Base-by-base conservation (phyloP, 176 grass and related monocot genomes). In the Avena sativa region DNA sequence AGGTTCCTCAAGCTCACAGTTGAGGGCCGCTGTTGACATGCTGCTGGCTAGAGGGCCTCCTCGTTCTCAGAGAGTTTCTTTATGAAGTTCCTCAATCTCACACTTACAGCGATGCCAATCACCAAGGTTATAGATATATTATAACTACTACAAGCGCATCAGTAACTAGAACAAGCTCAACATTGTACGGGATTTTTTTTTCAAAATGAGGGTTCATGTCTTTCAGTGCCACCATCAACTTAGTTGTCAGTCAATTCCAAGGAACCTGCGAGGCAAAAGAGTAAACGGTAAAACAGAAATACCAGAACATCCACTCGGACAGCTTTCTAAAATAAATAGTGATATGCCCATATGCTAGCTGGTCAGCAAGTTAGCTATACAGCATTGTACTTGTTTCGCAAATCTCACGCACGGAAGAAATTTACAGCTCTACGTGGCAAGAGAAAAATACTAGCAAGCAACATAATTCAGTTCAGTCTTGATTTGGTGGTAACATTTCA, bases 251-350 rank as follows among this genome's bases (percentile, higher is more conserved):
- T 63, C 38, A 25, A 21, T 63, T 9, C 7, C 2, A 80, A 80
- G 57, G 36, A 80, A 47, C 58, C 58, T 80, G 38, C 57, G 47
- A 62, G 21, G 58, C n/a, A 80, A 49, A 80, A 38, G n/a, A 63
- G 38, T 48, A 40, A n/a, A 14, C 52, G 16, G 52, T 55, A 55
- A 43, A 55, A 62, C 67, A 69, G 26, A 34, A 36, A 68, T 36
- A 70, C 60, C 59, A 51, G 44, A 52, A 2, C 21, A 75, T 52
- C 13, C 44, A 51, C n/a, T 55, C 50, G 16, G 15, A 30, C 28
- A 23, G 21, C 26, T 65, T 65, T 65, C 62, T 65, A 28, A 64
- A 65, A 65, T 0, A 53, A 53, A 53, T 53, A 15, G 51, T 53
- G 51, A 53, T 53, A 53, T 53, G 51, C 14, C 5, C 51, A 53